A percentile compares a stretch with the other conserved stretches of the same genome.
These are phyloP conservation scores for Aspergillus sp. DNA, from an alignment of 2,329 filamentous ascomycete genomes.

Conservation along the genomic window DNA sequence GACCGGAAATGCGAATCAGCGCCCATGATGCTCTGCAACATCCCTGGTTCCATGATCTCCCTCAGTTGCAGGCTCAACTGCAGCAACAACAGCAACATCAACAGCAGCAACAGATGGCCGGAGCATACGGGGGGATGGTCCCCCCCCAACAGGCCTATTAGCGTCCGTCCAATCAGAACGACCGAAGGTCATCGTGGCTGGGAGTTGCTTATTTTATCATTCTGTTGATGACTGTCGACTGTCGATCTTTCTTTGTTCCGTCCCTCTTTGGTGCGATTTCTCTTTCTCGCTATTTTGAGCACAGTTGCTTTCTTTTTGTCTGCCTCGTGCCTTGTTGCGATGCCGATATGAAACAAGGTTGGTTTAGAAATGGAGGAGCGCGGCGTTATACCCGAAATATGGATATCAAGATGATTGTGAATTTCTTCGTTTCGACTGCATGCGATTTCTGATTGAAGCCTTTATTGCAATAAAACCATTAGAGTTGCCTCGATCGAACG, in stretches of 20 bases:
- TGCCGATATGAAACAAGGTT: conserved; percentile 28
- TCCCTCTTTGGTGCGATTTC: background rate
- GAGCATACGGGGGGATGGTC: conserved; percentile 39
- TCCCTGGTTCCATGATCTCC: conserved; percentile 79
- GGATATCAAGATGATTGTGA: background rate
- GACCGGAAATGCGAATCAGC: conserved; percentile 87
- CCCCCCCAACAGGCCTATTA: conserved; percentile 37
- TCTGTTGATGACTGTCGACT: background rate
- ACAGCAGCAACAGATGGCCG: conserved; percentile 39
- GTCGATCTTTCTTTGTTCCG: background rate
- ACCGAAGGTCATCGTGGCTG: background rate
- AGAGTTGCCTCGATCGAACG: too few relatives aligned
- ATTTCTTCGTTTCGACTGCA: background rate
- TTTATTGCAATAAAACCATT: background rate
- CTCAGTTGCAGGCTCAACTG: conserved; percentile 54
- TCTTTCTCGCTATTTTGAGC: background rate
- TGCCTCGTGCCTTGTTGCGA: conserved; percentile 8
- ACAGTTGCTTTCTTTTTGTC: background rate
- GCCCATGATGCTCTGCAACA: conserved; percentile 84
- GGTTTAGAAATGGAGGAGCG: conserved; percentile 27
- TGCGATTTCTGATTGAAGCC: background rate
- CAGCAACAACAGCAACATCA: conserved; percentile 41
- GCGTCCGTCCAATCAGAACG: background rate
- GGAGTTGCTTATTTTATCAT: background rate
- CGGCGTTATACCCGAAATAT: conserved; percentile 29